These are phyloP conservation scores for Chytriomyces sp. DNA, from an alignment of 192 early-diverging fungal species.

Conservation along the genomic window DNA sequence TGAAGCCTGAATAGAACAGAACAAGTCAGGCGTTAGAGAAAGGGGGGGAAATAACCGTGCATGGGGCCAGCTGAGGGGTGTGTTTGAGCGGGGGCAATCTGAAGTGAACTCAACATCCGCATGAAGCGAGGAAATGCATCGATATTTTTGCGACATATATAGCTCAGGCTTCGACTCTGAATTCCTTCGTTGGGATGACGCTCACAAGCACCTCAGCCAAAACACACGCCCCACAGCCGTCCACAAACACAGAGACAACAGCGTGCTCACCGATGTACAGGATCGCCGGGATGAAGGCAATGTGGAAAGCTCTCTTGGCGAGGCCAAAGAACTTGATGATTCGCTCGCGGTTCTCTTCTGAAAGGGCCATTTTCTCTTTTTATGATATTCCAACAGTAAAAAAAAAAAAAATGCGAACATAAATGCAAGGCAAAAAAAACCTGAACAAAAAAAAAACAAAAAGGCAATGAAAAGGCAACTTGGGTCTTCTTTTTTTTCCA, in stretches of 20 bases:
- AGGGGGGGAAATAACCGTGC: too few relatives aligned
- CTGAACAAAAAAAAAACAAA: neutral
- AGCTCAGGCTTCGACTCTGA: too few relatives aligned
- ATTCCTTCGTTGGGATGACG: too few relatives aligned
- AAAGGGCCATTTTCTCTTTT: constrained; percentile 39
- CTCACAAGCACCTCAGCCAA: neutral
- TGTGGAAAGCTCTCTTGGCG: constrained; percentile 45
- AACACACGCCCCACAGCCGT: neutral
- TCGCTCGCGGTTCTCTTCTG: constrained; percentile 58
- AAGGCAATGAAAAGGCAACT: too few relatives aligned
- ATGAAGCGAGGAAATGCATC: too few relatives aligned
- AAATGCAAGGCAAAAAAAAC: neutral
- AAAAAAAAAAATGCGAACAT: neutral
- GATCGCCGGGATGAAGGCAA: constrained; percentile 58
- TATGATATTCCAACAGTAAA: neutral
- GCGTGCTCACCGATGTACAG: constrained; percentile 53
- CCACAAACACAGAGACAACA: neutral
- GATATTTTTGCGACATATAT: too few relatives aligned
- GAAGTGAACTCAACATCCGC: too few relatives aligned
- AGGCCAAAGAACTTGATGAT: constrained; percentile 54
- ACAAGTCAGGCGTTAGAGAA: too few relatives aligned
- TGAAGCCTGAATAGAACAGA: constrained; percentile 42
- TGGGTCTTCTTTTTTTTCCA: too few relatives aligned
- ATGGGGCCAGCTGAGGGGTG: too few relatives aligned
- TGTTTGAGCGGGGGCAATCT: too few relatives aligned